Evolutionary conservation across 345 rosid species (phyloP).

Genomic region (Pistacia integerrima): DNA sequence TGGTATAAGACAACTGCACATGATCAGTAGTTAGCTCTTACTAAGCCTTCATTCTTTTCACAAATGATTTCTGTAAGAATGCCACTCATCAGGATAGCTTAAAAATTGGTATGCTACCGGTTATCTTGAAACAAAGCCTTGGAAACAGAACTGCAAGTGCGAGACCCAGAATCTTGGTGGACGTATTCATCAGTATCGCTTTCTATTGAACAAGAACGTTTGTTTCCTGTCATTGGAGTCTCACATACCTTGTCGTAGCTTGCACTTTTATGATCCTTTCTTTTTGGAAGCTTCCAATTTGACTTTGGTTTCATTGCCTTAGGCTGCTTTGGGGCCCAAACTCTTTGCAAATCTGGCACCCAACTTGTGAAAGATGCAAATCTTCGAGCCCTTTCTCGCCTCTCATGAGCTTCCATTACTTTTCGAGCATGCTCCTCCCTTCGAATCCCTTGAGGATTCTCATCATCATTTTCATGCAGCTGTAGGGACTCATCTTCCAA

Average conservation of each 20-base stretch:
- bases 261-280: constrained; percentile 44
- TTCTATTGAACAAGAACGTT: constrained; percentile 32
- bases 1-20: background rate
- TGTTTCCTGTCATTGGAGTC: constrained; percentile 68
- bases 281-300: constrained; percentile 49
- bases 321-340: constrained; percentile 84
- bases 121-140: constrained; percentile 77
- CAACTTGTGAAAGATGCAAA: constrained; percentile 81
- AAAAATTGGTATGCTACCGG: constrained; percentile 2
- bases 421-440: constrained; percentile 42
- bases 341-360: constrained; percentile 85
- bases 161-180: constrained; percentile 25
- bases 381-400: constrained; percentile 81
- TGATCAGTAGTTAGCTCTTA: background rate
- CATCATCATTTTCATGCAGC: constrained; percentile 28
- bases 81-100: constrained; percentile 1
- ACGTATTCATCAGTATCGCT: constrained; percentile 32
- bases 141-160: constrained; percentile 50
- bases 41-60: background rate
- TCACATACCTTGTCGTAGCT: constrained; percentile 70
- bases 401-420: constrained; percentile 63
- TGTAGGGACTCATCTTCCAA: constrained; percentile 34
- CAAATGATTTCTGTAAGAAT: background rate
- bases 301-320: constrained; percentile 36
- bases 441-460: constrained; percentile 25